Base-by-base conservation (phyloP, 2,329 filamentous ascomycete genomes). In the Pezicula neosporulosa region DNA sequence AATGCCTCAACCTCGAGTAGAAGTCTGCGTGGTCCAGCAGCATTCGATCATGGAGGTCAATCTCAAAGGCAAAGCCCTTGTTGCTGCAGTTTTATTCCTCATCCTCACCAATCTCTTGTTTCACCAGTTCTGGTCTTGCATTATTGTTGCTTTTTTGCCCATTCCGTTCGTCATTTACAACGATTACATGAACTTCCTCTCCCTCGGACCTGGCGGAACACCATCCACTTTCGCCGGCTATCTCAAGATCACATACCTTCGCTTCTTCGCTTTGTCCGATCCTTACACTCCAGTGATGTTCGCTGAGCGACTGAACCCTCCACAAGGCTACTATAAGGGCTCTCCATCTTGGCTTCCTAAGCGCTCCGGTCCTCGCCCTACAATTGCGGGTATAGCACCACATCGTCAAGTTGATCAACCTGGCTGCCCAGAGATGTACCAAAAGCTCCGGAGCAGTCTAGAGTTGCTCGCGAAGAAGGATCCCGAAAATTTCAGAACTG, bases 171-270 rank as follows among this genome's bases (percentile, higher is more conserved):
- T 74, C 53, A 69, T 89, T 60, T 81, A 83, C 63, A 81, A 83
- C 63, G 88, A 93, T 73, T 94, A 90, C 69, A 72, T 76, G 48
- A 86, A 85, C 66, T 94, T 90, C 70, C 73, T 93, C 56, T 80
- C 80, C 37, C 82, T 95, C 18, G 90, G 90, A 0, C 89, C 89
- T 0, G 90, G 90, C 21, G 90, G 90, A 52, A 93, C 88, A 0
- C 89, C 90, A 0, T 78, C 85, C 3, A 94, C 87, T 1, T 80
- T 88, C 39, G 57, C 70, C 5, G 90, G 89, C 57, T 95, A 93
- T 68, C 70, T 90, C 24, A 80, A 82, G 50, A 84, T 94, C 68
- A 86, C 85, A 56, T 81, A 83, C 68, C 80, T 93, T 45, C 82
- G 86, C 10, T 70, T 92, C 44, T 85, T 90, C 73, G 80, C 82